These are phyloP conservation scores for Linum lewisii DNA, from an alignment of 345 rosid species.

Conservation along the genomic window DNA sequence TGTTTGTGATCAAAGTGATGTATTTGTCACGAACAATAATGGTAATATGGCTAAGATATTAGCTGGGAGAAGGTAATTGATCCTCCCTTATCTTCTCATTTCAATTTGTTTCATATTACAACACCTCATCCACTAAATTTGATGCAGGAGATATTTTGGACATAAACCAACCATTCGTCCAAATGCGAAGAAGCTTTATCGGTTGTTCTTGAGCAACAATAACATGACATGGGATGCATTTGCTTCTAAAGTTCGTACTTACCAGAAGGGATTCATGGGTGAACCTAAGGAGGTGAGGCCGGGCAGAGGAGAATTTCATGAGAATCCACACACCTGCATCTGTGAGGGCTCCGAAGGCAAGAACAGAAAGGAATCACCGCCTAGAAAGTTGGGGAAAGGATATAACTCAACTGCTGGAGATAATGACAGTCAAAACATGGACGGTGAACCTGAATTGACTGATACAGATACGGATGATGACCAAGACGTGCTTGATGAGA, in stretches of 20 bases:
- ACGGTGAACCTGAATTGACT: slow-evolving; percentile 46
- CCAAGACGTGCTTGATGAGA: slow-evolving; percentile 2
- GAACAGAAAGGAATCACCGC: slow-evolving; percentile 23
- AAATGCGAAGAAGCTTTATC: slow-evolving; percentile 74
- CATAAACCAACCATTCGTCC: slow-evolving; percentile 96
- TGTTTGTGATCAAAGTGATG: slow-evolving; percentile 93
- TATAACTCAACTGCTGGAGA: slow-evolving; percentile 25
- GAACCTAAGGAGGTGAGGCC: slow-evolving; percentile 89
- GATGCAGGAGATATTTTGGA: slow-evolving; percentile 79
- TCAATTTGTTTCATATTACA: neutral
- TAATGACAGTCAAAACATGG: slow-evolving; percentile 32
- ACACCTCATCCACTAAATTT: neutral
- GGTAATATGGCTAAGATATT: slow-evolving; percentile 95
- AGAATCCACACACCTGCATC: slow-evolving; percentile 86
- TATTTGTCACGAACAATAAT: slow-evolving; percentile 91
- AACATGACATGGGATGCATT: slow-evolving; percentile 87
- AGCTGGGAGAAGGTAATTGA: slow-evolving; percentile 81
- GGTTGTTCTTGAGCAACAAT: slow-evolving; percentile 51
- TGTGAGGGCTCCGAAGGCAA: slow-evolving; percentile 55
- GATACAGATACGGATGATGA: slow-evolving; percentile 69
- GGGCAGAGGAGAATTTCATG: slow-evolving; percentile 97
- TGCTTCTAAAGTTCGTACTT: slow-evolving; percentile 57
- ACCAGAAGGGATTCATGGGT: slow-evolving; percentile 93
- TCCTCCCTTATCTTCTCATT: neutral
- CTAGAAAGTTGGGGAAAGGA: slow-evolving; percentile 44